A percentile compares a stretch with the other conserved stretches of the same genome.
These are phyloP conservation scores for Neoboletus magnificus DNA, from an alignment of 768 basidiomycete species.

Conservation along the genomic window DNA sequence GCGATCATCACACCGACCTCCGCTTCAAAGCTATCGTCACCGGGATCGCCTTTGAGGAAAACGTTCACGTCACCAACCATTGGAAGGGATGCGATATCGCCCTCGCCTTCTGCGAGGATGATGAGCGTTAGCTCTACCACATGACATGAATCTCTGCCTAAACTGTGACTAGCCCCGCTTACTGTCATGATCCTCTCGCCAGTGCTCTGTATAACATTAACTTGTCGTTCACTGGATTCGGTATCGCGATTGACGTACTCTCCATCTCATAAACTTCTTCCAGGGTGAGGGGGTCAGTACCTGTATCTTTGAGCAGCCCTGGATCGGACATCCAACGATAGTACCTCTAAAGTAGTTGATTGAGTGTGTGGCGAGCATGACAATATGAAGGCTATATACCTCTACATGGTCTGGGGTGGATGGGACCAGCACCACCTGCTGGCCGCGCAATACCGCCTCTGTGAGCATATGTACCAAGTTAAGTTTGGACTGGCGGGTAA, in stretches of 20 bases:
- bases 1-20: slow-evolving; percentile 95
- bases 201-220: slow-evolving; percentile 53
- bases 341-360: slow-evolving; percentile 53
- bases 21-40: slow-evolving; percentile 54
- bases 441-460: slow-evolving; percentile 53
- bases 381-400: background rate
- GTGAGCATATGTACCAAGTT: slow-evolving; percentile 13
- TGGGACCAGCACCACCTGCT: slow-evolving; percentile 73
- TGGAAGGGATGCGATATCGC: slow-evolving; percentile 36
- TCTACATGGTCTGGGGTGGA: slow-evolving; percentile 60
- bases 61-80: slow-evolving; percentile 96
- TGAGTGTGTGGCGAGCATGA: background rate
- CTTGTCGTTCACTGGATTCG: background rate
- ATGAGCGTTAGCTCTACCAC: slow-evolving; percentile 82
- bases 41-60: slow-evolving; percentile 62
- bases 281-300: slow-evolving; percentile 77
- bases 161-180: background rate
- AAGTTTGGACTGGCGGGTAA: background rate
- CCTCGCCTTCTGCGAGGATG: slow-evolving; percentile 50
- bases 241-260: slow-evolving; percentile 41
- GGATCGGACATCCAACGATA: slow-evolving; percentile 85
- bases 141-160: background rate
- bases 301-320: slow-evolving; percentile 71
- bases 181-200: slow-evolving; percentile 87
- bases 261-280: slow-evolving; percentile 91